Evolutionary conservation across 345 rosid species (phyloP), one percentile per base, ranked within the genome.

Genomic region (Trapa bicornis): DNA sequence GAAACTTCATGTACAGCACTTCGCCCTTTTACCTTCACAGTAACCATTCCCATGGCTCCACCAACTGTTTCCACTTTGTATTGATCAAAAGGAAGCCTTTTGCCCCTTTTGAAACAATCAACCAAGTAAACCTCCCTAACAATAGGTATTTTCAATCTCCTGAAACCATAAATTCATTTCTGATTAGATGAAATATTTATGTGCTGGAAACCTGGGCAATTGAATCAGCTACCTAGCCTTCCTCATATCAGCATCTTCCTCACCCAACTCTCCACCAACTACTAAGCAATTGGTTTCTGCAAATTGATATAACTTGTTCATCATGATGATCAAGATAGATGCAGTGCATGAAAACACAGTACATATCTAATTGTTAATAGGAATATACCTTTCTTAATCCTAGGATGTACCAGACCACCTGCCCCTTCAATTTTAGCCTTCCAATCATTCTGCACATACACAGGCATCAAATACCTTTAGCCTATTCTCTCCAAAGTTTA

Each of bases 1-100:
- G 99, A 94, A 32, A 89, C 83, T 82, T 85, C 97, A 80, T 94
- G 97, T 75, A 94, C 97, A 76, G 96, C 87, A 73, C 99, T 87
- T 70, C 70, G 83, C 60, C 99, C 99, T 80, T 94, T 94, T 68
- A 91, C 99, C 85, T 89, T 91, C 70, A 94, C 89, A 71, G 96
- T 91, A 52, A 87, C 87, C 74, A 87, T 71, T 69, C 91, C 76
- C 62, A 84, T 75, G 58, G 74, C 61, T 75, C 79, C 93, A 61
- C 89, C 89, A 68, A 79, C 48, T 35, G 85, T 86, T 83, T 89
- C 96, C 74, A 82, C 84, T 84, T 77, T 91, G 84, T 89, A 84
- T 37, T 75, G 69, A 74, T 87, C 85, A 80, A 83, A 79, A 65
- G 89, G 89, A 80, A 94, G 91, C 82, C 80, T 91, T 81, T 84